Conservation (phyloP, 495 filamentous ascomycete species). For the Trichoderma reesei region DNA sequence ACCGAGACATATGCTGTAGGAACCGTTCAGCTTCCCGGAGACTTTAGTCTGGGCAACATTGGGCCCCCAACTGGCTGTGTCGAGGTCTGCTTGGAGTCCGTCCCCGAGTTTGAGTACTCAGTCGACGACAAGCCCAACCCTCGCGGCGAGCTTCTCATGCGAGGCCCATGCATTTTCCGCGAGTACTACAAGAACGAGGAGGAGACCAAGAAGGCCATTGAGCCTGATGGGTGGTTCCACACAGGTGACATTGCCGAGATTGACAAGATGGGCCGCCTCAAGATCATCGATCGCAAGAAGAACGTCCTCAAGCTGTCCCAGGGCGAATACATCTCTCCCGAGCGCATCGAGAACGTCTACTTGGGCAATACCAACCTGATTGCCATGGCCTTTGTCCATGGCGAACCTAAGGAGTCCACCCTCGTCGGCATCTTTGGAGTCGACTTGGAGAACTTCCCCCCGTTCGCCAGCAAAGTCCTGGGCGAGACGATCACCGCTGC, state of each 20-base stretch:
- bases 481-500: conserved; percentile 50
- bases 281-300: conserved; percentile 93
- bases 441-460: conserved; percentile 68
- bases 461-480: conserved; percentile 66
- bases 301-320: conserved; percentile 97
- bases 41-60: conserved; percentile 73
- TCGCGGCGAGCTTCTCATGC: conserved; percentile 80
- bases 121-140: conserved; percentile 86
- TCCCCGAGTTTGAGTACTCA: conserved; percentile 93
- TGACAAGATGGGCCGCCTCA: conserved; percentile 77
- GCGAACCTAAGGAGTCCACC: conserved; percentile 73
- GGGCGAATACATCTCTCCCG: conserved; percentile 95
- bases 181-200: conserved; percentile 84
- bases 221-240: conserved; percentile 90
- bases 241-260: conserved; percentile 85
- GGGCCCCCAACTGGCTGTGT: conserved; percentile 54
- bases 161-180: conserved; percentile 65
- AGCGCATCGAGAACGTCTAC: conserved; percentile 91
- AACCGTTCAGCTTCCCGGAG: conserved; percentile 55
- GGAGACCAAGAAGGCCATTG: conserved; percentile 73
- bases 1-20: conserved; percentile 87
- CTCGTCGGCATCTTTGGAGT: conserved; percentile 84
- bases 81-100: conserved; percentile 76
- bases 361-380: conserved; percentile 69
- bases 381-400: conserved; percentile 79